Evolutionary conservation across 805 yeast species (phyloP), one percentile per base, ranked within the genome.

Genomic region (Pichia manshurica): DNA sequence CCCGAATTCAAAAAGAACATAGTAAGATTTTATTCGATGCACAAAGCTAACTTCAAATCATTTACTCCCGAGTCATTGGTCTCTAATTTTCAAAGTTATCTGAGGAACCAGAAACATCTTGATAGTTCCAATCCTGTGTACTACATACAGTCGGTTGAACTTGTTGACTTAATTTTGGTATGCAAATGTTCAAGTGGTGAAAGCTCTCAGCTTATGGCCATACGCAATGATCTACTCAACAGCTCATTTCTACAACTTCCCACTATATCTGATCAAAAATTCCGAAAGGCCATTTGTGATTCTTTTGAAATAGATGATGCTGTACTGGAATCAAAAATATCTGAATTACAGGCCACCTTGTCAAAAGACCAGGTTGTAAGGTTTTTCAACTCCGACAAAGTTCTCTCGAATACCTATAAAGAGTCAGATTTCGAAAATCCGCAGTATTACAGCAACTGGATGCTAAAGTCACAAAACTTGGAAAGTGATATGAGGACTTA

Each of bases 391-490:
- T 34, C 45, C 5, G 23, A 28, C 17, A n/a, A 46, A 28, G 49
- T 46, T 1, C 28, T 52, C 3, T 37, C 41, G 21, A 41, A 42
- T 3, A 8, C 29, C 1, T 56, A 55, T 25, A 23, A 16, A 8
- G 22, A 40, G 16, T n/a, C 44, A 6, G 59, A 53, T 46, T 56
- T 56, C 43, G 51, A 50, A 34, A 42, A 48, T 15, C 21, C 19
- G 9, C 41, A 45, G 4, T 43, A 48, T 35, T 56, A 52, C 46
- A 13, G 50, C 16, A 45, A 41, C 22, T 56, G 60, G 60, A n/a
- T 32, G 16, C 17, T 41, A 4, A 53, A 51, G 42, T 42, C 52
- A 15, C 38, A 19, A 21, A 43, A 45, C 23, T 44, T 48, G n/a
- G 51, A 54, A 31, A 19, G 31, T 25, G 47, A 49, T 39, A 32